Base-by-base conservation (phyloP, 148 eudicot species). In the Vaccinium vitisidaea region DNA sequence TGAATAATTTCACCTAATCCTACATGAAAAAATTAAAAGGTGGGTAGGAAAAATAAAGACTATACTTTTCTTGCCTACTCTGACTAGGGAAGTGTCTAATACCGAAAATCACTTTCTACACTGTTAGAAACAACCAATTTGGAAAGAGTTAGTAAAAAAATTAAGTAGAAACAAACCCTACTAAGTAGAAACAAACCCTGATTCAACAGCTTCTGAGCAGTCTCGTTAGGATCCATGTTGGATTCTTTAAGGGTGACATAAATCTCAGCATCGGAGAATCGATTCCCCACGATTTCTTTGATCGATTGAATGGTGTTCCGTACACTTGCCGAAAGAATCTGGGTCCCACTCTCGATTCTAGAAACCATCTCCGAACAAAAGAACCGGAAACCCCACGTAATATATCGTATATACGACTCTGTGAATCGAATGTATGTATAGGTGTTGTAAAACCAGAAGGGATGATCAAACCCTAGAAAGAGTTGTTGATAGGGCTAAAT, bases 211-310 rank as follows among this genome's bases (percentile, higher is more conserved):
- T 94, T 93, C 73, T 92, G 93, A 39, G 91, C 70, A 54, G 99
- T 90, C 82, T 91, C 97, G 85, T 93, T 91, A 85, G 94, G 93
- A 85, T 93, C 93, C 98, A 93, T 96, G 81, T 93, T 87, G 82
- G 85, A 77, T 75, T 96, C 99, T 86, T 91, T 88, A 71, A 96
- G 97, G 49, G 94, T 87, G 39, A 80, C 89, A 58, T 92, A 93
- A 30, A 96, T 92, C 75, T 93, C 99, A 82, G 92, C 88, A 86
- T 94, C 97, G 23, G 99, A 93, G 83, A 43, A 43, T 3, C 91
- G 94, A 87, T 94, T 88, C 2, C 91, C 90, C 19, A 92, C 96
- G 16, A 93, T 85, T 55, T 96, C 98, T 85, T 89, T 94, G n/a
- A 96, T 92, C 48, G 91, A 90, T 85, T 92, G 91, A 18, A 95